A percentile compares a stretch with the other conserved stretches of the same genome.
These are phyloP conservation scores for Mucor plumbeus DNA, from an alignment of 371 early-diverging fungal species.

Conservation along the genomic window DNA sequence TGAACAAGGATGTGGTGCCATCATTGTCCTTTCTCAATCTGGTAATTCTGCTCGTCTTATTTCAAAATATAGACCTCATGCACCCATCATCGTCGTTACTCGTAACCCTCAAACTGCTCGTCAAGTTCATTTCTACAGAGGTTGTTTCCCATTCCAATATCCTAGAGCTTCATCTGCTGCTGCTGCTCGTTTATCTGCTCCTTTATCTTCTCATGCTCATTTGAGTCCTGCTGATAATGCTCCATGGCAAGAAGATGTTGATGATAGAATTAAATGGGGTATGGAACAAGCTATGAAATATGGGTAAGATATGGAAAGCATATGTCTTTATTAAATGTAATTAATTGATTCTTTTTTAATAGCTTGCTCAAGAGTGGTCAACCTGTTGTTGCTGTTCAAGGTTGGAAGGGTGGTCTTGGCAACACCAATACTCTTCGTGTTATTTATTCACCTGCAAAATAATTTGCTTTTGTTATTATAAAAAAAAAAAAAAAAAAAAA, in stretches of 20 bases:
- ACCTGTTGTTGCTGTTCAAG: conserved; percentile 81
- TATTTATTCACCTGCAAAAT: conserved; percentile 45
- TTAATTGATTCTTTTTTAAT: neutral
- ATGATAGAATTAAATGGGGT: conserved; percentile 78
- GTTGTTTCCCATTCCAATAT: conserved; percentile 92
- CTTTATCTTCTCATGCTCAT: conserved; percentile 31
- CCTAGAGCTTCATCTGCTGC: conserved; percentile 53
- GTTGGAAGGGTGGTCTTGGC: conserved; percentile 82
- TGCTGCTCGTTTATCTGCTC: conserved; percentile 29
- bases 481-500: neutral
- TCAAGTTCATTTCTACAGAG: conserved; percentile 86
- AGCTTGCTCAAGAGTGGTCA: conserved; percentile 70
- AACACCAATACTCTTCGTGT: conserved; percentile 89
- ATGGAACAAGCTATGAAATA: conserved; percentile 73
- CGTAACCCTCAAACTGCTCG: conserved; percentile 86
- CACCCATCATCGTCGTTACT: conserved; percentile 93
- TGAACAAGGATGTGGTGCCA: conserved; percentile 86
- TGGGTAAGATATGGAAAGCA: conserved; percentile 32
- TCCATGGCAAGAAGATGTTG: conserved; percentile 89
- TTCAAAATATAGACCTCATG: conserved; percentile 93
- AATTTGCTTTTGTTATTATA: neutral
- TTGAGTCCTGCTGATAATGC: conserved; percentile 54
- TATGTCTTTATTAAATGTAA: too few species aligned
- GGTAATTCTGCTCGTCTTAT: conserved; percentile 90
- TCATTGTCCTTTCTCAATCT: conserved; percentile 84